Conservation (phyloP, 2,329 filamentous ascomycete species). For the Chaetothyriales sp. region DNA sequence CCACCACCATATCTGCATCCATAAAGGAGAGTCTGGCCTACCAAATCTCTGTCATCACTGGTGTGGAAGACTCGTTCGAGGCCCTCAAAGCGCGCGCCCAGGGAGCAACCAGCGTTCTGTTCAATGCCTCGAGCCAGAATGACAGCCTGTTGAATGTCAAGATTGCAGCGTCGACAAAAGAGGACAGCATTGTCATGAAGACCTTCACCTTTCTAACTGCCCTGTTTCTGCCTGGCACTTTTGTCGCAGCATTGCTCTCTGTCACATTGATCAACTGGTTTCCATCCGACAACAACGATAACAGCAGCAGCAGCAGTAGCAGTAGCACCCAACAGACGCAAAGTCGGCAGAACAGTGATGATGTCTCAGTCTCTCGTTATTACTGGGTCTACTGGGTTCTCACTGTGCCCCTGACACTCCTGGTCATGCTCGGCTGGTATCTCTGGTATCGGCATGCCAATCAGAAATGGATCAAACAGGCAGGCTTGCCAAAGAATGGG, state of each 20-base stretch:
- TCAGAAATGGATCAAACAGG: neutral
- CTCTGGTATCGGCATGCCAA: neutral
- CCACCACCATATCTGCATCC: neutral
- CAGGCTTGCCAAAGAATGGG: neutral
- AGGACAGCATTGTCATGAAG: constrained; percentile 1
- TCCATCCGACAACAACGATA: neutral
- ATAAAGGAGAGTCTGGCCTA: constrained; percentile 1
- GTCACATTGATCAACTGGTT: constrained; percentile 1
- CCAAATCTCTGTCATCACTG: neutral
- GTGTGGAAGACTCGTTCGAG: neutral
- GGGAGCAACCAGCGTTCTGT: neutral
- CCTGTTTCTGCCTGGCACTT: neutral
- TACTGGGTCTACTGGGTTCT: neutral
- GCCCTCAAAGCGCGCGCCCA: neutral
- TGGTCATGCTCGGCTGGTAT: neutral
- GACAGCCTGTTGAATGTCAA: constrained; percentile 1
- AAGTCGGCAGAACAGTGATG: neutral
- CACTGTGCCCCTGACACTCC: neutral
- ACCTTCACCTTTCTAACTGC: constrained; percentile 1
- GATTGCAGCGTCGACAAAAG: constrained; percentile 1
- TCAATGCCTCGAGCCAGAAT: neutral
- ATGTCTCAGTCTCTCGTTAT: neutral
- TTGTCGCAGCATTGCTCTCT: neutral
- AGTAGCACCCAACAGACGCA: too few relatives aligned
- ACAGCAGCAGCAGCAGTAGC: too few relatives aligned